A percentile compares a stretch with the other conserved stretches of the same genome.
Conservation (phyloP, 371 early-diverging fungal genomes). For the Batkoa obscura region DNA sequence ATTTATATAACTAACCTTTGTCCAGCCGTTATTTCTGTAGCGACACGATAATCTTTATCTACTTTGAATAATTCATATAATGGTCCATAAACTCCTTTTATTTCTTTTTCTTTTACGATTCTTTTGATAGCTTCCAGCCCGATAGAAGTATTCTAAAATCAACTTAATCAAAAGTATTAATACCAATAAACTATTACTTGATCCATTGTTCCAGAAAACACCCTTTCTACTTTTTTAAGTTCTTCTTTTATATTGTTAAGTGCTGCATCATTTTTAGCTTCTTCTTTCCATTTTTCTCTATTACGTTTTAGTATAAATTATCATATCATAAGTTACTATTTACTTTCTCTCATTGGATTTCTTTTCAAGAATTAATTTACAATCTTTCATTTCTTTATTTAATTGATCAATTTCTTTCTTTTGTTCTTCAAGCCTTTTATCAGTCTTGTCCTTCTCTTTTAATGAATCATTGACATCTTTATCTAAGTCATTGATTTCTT, state of each 20-base stretch:
- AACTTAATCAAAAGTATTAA: neutral
- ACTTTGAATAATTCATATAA: conserved; percentile 82
- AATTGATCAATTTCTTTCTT: conserved; percentile 16
- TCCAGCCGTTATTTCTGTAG: conserved; percentile 85
- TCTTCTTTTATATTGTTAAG: conserved; percentile 50
- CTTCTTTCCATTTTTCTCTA: conserved; percentile 72
- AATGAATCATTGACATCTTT: neutral
- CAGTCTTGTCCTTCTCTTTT: conserved; percentile 11
- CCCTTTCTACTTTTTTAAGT: conserved; percentile 49
- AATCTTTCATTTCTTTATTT: conserved; percentile 13
- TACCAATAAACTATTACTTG: conserved; percentile 18
- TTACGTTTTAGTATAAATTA: neutral
- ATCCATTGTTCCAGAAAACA: conserved; percentile 53
- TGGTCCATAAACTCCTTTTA: conserved; percentile 76
- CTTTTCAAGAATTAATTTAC: conserved; percentile 28
- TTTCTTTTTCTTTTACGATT: conserved; percentile 34
- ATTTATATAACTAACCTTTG: conserved; percentile 21
- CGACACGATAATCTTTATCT: conserved; percentile 56
- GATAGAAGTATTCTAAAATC: conserved; percentile 28
- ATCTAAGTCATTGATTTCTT: conserved; percentile 15
- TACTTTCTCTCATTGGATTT: conserved; percentile 55
- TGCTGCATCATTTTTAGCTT: conserved; percentile 50
- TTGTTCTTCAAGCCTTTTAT: conserved; percentile 18
- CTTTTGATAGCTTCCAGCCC: conserved; percentile 52
- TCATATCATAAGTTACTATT: conserved; percentile 4